These are phyloP conservation scores for Acorus calamus DNA, from an alignment of 106 monocot genomes.

Conservation along the genomic window DNA sequence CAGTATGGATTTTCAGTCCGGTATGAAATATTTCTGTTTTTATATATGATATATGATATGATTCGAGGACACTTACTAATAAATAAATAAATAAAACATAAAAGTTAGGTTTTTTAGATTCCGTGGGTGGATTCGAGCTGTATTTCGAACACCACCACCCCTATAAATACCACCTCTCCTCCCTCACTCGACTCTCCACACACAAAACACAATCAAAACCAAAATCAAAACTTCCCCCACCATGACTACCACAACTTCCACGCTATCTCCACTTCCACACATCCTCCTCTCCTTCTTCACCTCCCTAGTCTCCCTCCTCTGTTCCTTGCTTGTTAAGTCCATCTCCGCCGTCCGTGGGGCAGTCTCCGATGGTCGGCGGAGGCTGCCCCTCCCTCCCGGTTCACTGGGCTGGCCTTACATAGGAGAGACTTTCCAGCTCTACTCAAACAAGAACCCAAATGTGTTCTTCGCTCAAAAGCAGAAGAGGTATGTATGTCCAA, in stretches of 20 bases:
- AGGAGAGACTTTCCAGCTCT: no score
- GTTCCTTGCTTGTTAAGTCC: neutral
- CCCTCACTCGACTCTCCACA: neutral
- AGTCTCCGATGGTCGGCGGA: neutral
- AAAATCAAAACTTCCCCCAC: no score
- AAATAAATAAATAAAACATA: no score
- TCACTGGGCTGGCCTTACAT: no score
- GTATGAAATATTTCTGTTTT: no score
- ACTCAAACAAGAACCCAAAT: no score
- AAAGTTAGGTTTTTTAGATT: neutral
- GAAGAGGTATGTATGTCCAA: no score
- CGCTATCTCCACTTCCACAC: neutral
- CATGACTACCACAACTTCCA: no score
- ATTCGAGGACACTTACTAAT: no score
- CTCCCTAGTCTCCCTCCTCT: neutral
- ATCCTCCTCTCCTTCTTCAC: neutral
- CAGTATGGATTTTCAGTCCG: no score
- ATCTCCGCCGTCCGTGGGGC: neutral
- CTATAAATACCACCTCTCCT: constrained; percentile 1
- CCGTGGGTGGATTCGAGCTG: constrained; percentile 1
- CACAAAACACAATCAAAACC: neutral
- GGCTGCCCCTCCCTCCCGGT: neutral
- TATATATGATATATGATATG: no score
- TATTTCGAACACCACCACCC: neutral
- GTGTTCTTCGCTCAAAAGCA: no score